A percentile compares a stretch with the other conserved stretches of the same genome.
Conservation (phyloP, 768 basidiomycete genomes). For the Podaxis mareebaensis region DNA sequence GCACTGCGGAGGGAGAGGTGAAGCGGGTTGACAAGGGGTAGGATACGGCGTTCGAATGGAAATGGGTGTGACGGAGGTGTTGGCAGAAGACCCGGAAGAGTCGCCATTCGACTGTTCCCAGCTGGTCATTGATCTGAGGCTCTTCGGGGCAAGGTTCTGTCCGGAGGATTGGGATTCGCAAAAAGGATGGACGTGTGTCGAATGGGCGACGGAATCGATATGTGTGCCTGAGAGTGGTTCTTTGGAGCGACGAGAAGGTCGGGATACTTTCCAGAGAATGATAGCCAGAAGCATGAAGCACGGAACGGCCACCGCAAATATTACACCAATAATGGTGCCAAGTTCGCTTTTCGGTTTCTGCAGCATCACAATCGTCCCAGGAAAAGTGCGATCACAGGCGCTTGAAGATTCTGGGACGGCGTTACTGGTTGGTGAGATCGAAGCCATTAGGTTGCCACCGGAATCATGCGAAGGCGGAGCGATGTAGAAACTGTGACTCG, state of each 20-base stretch:
- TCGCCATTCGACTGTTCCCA: neutral
- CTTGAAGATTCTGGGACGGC: neutral
- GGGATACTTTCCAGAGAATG: neutral
- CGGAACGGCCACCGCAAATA: neutral
- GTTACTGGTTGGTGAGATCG: neutral
- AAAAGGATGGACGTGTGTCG: too few species aligned
- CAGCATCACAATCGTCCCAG: too few species aligned
- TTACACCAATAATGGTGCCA: neutral
- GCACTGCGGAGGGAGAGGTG: too few species aligned
- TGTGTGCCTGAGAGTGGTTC: too few species aligned
- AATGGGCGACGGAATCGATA: neutral
- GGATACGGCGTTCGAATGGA: too few species aligned
- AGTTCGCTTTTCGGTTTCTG: neutral
- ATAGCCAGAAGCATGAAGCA: neutral
- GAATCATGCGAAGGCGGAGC: neutral
- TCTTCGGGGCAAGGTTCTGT: too few species aligned
- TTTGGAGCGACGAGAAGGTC: neutral
- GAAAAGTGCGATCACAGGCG: neutral
- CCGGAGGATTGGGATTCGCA: too few species aligned
- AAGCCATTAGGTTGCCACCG: neutral
- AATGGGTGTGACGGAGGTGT: too few species aligned
- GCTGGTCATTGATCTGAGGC: too few species aligned
- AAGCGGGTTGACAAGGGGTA: too few species aligned
- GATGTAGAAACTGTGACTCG: conserved; percentile 4
- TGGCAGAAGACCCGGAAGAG: too few species aligned